Evolutionary conservation across 129 eudicot genomes (phyloP).

Genomic region (Artemisia annua): DNA sequence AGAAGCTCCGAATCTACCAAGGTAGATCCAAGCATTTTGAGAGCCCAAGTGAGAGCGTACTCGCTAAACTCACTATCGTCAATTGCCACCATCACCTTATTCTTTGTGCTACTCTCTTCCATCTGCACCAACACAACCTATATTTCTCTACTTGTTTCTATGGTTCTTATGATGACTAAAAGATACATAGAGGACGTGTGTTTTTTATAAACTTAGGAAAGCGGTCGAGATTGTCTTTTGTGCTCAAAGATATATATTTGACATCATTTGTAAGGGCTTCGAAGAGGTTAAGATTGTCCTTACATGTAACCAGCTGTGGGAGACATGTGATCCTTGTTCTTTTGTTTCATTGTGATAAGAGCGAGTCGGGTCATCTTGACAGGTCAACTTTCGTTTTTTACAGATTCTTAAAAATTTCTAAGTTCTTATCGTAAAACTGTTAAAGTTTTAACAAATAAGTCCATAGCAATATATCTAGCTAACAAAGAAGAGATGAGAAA

Average conservation of each 20-base stretch:
- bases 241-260: too few relatives aligned
- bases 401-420: too few relatives aligned
- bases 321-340: conserved; percentile 16
- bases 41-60: conserved; percentile 41
- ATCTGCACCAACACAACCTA: conserved; percentile 16
- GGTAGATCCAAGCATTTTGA: conserved; percentile 30
- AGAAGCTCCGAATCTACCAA: conserved; percentile 24
- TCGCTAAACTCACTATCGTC: conserved; percentile 41
- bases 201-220: too few relatives aligned
- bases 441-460: background rate
- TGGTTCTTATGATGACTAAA: background rate
- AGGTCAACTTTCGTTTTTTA: too few relatives aligned
- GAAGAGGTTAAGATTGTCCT: conserved; percentile 22
- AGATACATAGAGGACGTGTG: background rate
- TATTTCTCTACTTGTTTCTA: background rate
- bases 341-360: conserved; percentile 14
- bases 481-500: background rate
- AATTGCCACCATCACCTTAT: conserved; percentile 52
- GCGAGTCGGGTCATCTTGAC: conserved; percentile 2
- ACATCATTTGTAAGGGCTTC: background rate
- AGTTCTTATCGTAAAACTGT: too few relatives aligned
- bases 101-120: conserved; percentile 18
- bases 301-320: conserved; percentile 16
- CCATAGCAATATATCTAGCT: background rate
- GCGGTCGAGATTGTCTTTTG: too few relatives aligned